Evolutionary conservation across 225 moss, liverwort and hornwort species (phyloP), one percentile per base, ranked within the genome.

Genomic region (Sphagnum tenellum): DNA sequence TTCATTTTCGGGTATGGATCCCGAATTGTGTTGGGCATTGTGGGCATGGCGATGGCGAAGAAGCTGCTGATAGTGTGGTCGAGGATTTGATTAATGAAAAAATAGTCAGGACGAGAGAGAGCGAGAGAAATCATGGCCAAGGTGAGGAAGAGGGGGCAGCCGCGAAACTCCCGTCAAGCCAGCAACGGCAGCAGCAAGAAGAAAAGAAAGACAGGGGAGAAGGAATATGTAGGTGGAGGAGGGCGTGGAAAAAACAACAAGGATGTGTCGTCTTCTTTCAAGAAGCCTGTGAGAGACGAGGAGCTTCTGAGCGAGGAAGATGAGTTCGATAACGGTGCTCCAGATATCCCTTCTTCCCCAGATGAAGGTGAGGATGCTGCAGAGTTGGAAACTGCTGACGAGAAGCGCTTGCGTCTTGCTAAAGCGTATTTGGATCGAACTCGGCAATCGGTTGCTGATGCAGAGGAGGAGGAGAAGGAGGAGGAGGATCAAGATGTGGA

Each of bases 361-460:
- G 82, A 86, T 5, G 79, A 71, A 6, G 80, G 74, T 45, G 84
- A 79, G 9, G 78, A 79, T 55, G 76, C 79, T 60, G 73, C 70
- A 9, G 76, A 86, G 51, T 48, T 77, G 46, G 98, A 98, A 72
- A 93, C 90, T 5, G 90, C 93, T 3, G 90, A 98, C 71, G 89
- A 90, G 71, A 98, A 98, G 76, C 77, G 93, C 67, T 74, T 98
- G 84, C 80, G 98, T 71, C 73, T 98, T 71, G 98, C 98, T 5
- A 81, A 69, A 69, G 98, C 89, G 46, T 98, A 84, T 72, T 77
- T 98, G 50, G 77, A 90, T 75, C 87, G 86, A 57, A 76, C 90
- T 47, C 82, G 89, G 62, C 74, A 88, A 75, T 75, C 83, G 71
- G 75, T 86, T 47, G 84, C 76, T 68, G 83, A 67, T 55, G 83